These are phyloP conservation scores for Arxiozyma telluris DNA, from an alignment of 1,139 yeast genomes.

Conservation along the genomic window DNA sequence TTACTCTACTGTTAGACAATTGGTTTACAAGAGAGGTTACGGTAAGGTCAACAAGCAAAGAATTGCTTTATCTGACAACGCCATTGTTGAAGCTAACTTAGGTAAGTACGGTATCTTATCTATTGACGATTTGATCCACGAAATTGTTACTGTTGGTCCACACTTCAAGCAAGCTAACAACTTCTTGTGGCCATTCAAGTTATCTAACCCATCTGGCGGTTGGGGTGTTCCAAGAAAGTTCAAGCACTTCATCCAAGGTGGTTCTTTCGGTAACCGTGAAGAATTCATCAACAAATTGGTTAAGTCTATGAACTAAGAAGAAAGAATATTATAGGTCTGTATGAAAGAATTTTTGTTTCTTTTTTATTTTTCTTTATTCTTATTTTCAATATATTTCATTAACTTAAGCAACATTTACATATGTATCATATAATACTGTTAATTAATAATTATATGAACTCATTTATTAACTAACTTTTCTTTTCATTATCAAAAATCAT, in stretches of 20 bases:
- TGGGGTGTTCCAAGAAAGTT: conserved; percentile 99
- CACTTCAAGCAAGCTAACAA: conserved; percentile 99
- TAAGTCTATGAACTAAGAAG: conserved; percentile 82
- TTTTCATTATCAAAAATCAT: no score
- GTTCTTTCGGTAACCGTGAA: conserved; percentile 99
- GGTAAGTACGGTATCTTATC: conserved; percentile 97
- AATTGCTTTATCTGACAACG: conserved; percentile 87
- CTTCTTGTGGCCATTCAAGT: conserved; percentile 99
- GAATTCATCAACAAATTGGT: conserved; percentile 95
- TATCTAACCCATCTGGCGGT: conserved; percentile 99
- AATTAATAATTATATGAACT: conserved; percentile 2
- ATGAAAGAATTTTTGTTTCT: neutral
- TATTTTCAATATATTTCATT: neutral
- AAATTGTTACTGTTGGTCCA: conserved; percentile 97
- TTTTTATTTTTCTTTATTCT: neutral
- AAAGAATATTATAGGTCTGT: neutral
- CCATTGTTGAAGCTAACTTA: conserved; percentile 85
- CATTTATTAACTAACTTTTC: neutral
- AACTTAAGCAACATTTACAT: neutral
- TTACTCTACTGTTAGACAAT: conserved; percentile 89
- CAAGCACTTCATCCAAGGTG: conserved; percentile 99
- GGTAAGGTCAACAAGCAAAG: conserved; percentile 99
- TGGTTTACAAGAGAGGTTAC: conserved; percentile 99
- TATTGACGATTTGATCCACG: conserved; percentile 97
- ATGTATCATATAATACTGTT: conserved; percentile 3